Conservation (phyloP, 208 protist genomes). For the Crithidia mellificae region DNA sequence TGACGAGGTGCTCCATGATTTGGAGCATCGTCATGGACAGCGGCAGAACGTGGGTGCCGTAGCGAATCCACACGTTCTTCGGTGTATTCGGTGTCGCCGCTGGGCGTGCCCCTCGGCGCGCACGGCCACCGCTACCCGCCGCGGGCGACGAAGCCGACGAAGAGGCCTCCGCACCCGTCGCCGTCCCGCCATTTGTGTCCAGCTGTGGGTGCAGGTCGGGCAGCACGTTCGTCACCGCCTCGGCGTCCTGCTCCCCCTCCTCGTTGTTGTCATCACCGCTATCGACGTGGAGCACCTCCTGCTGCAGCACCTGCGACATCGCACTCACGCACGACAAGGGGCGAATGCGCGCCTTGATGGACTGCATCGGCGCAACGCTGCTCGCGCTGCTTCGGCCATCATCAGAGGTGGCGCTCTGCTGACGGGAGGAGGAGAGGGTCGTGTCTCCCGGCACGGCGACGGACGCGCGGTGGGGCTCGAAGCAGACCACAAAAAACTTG, state of each 20-base stretch:
- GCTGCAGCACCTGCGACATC: conserved; percentile 30
- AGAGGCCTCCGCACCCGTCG: neutral
- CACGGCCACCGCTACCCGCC: too few relatives aligned
- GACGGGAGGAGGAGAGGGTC: neutral
- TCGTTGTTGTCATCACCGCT: conserved; percentile 15
- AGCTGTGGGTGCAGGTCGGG: conserved; percentile 29
- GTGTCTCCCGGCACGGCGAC: conserved; percentile 20
- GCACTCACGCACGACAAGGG: conserved; percentile 30
- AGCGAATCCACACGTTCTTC: conserved; percentile 66
- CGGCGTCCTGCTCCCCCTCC: conserved; percentile 21
- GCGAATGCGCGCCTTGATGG: conserved; percentile 33
- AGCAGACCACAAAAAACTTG: conserved; percentile 30
- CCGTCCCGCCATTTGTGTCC: too few relatives aligned
- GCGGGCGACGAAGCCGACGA: neutral
- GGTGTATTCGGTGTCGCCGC: neutral
- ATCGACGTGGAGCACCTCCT: conserved; percentile 26
- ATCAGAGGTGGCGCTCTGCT: neutral
- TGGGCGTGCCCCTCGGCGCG: neutral
- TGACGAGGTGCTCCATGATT: conserved; percentile 51
- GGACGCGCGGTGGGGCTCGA: conserved; percentile 32
- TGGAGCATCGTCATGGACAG: conserved; percentile 81
- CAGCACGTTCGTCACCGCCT: conserved; percentile 24
- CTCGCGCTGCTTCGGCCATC: neutral
- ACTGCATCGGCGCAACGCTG: neutral
- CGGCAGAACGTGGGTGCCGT: conserved; percentile 64